phyloP scores from a whole-genome alignment of 371 early-diverging fungal species.

The Syncephalis fuscata region DNA sequence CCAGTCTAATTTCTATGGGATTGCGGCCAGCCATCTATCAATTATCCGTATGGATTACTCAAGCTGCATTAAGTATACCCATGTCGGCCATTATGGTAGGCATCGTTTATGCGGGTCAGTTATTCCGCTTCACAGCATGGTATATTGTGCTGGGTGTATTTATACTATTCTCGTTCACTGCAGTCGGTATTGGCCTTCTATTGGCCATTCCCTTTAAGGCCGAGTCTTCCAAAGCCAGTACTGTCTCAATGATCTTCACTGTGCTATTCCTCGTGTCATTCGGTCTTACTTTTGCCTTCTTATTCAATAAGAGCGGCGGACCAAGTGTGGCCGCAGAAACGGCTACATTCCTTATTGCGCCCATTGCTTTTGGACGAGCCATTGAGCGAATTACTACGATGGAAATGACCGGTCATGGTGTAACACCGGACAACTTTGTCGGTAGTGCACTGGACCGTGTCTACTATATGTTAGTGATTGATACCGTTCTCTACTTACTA shows the following conservation, averaged over 20 bases:
- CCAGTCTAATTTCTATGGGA: conserved; percentile 19
- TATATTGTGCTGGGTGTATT: conserved; percentile 11
- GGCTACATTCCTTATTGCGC: conserved; percentile 14
- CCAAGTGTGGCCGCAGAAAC: conserved; percentile 3
- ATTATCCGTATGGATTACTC: conserved; percentile 1
- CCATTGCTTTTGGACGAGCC: conserved; percentile 15
- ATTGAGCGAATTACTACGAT: conserved; percentile 12
- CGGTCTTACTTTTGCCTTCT: not conserved
- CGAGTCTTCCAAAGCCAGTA: conserved; percentile 9
- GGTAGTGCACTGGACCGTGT: conserved; percentile 10
- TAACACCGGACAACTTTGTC: conserved; percentile 5
- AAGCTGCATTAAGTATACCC: conserved; percentile 9
- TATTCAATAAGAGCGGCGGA: conserved; percentile 7
- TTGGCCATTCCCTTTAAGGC: conserved; percentile 10
- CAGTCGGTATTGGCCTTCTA: conserved; percentile 12
- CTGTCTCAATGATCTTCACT: conserved; percentile 6
- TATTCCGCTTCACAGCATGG: conserved; percentile 11
- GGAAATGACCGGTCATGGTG: conserved; percentile 11
- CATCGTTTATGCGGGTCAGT: conserved; percentile 11
- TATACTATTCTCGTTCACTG: conserved; percentile 14
- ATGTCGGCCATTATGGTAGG: conserved; percentile 12
- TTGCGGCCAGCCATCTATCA: conserved; percentile 12
- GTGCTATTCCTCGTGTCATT: conserved; percentile 8
- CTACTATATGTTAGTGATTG: conserved; percentile 15
- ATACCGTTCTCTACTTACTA: conserved; percentile 14